phyloP scores from a whole-genome alignment of 179 eudicot species.

The Kewa caespitosa region DNA sequence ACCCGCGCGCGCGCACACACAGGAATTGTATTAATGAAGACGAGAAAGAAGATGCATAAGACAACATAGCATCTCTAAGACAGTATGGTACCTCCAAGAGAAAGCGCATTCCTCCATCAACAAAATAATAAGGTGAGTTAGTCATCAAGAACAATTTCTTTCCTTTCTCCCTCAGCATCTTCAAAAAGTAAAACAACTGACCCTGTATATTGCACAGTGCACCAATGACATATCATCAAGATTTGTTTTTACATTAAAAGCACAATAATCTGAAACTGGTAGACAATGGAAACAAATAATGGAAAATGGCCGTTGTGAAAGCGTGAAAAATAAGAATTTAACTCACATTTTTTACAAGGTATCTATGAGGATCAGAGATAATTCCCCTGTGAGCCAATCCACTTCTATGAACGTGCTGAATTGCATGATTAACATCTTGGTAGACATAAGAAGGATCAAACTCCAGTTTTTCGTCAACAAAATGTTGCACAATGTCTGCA shows the following conservation, averaged over 20 bases:
- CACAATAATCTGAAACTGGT: not conserved
- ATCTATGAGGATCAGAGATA: constrained; percentile 81
- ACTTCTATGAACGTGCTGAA: constrained; percentile 92
- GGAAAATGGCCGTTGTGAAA: not conserved
- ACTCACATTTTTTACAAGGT: constrained; percentile 94
- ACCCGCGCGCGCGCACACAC: too few relatives aligned
- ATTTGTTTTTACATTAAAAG: not conserved
- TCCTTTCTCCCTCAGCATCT: constrained; percentile 83
- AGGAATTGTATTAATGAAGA: not conserved
- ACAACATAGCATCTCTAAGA: not conserved
- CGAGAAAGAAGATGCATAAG: not conserved
- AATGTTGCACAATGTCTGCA: constrained; percentile 96
- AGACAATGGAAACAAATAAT: not conserved
- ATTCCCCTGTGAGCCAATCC: constrained; percentile 87
- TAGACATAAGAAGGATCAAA: constrained; percentile 92
- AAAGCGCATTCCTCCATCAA: constrained; percentile 98
- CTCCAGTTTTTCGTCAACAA: constrained; percentile 92
- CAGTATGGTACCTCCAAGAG: constrained; percentile 68
- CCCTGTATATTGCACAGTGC: constrained; percentile 41
- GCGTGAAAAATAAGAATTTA: constrained; percentile 6
- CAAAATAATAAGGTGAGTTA: constrained; percentile 93
- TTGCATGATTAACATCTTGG: constrained; percentile 86
- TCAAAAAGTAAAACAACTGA: constrained; percentile 65
- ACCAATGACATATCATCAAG: not conserved
- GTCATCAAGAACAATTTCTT: constrained; percentile 95